phyloP scores from a whole-genome alignment of 139 green algal genomes.

The Dunaliella primolecta region DNA sequence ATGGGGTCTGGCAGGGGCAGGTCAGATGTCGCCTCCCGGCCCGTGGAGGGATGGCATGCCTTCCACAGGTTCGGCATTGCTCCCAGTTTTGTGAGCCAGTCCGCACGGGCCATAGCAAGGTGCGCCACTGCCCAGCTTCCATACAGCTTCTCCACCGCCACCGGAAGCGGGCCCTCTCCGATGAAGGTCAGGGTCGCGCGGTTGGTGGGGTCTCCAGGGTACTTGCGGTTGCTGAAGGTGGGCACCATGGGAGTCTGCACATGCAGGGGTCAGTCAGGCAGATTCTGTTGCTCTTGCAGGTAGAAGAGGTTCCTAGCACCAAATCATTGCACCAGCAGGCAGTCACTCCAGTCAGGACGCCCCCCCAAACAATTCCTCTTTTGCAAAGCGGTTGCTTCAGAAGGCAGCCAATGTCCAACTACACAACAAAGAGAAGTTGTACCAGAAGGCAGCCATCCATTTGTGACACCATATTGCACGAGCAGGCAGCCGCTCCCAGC shows the following conservation, averaged over 20 bases:
- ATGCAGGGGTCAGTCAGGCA: too few species aligned
- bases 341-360: too few species aligned
- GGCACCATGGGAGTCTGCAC: not conserved
- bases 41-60: constrained; percentile 12
- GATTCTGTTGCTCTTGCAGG: not conserved
- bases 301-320: too few species aligned
- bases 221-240: constrained; percentile 5
- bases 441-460: too few species aligned
- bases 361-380: too few species aligned
- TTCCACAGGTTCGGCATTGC: constrained; percentile 39
- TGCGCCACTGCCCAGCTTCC: constrained; percentile 40
- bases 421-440: too few species aligned
- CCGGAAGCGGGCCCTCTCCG: constrained; percentile 17
- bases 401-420: too few species aligned
- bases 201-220: constrained; percentile 32
- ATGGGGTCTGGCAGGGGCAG: constrained; percentile 25
- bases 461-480: too few species aligned
- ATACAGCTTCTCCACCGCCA: constrained; percentile 37
- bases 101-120: constrained; percentile 23
- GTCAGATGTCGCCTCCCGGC: not conserved
- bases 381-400: too few species aligned
- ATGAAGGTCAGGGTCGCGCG: constrained; percentile 7
- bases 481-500: too few species aligned
- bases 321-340: too few species aligned
- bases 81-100: constrained; percentile 24